phyloP scores from a whole-genome alignment of 2,329 filamentous ascomycete genomes.

The Diaporthe capsici region DNA sequence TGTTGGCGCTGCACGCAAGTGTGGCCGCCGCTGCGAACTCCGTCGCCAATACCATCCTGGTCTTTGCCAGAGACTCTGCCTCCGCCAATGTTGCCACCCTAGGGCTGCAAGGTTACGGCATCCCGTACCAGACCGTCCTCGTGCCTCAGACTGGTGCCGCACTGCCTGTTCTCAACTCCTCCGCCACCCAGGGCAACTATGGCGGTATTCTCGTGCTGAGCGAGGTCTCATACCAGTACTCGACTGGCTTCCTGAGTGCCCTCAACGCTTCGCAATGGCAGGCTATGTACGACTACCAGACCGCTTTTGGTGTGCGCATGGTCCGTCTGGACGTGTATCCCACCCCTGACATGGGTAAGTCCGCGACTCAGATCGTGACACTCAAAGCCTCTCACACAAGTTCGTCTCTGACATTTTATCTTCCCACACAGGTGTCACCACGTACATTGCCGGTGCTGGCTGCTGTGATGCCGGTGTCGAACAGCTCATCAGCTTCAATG shows the following conservation, averaged over 20 bases:
- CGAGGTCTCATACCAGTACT: constrained; percentile 69
- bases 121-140: constrained; percentile 67
- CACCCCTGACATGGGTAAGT: constrained; percentile 62
- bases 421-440: constrained; percentile 43
- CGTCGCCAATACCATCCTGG: constrained; percentile 64
- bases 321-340: constrained; percentile 72
- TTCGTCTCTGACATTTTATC: constrained; percentile 8
- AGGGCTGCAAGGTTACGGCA: constrained; percentile 72
- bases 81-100: constrained; percentile 63
- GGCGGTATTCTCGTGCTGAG: constrained; percentile 70
- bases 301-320: constrained; percentile 70
- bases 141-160: constrained; percentile 66
- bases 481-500: constrained; percentile 67
- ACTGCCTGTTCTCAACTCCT: constrained; percentile 67
- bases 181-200: constrained; percentile 66
- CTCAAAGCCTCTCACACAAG: too few species aligned
- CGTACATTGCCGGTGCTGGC: constrained; percentile 49
- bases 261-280: constrained; percentile 70
- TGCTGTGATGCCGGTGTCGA: constrained; percentile 64
- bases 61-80: constrained; percentile 67
- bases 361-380: constrained; percentile 47
- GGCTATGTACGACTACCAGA: constrained; percentile 69
- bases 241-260: constrained; percentile 63
- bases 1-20: constrained; percentile 39
- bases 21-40: constrained; percentile 44